These are phyloP conservation scores for Kwoniella botswanensis DNA, from an alignment of 768 basidiomycete species.

Conservation along the genomic window DNA sequence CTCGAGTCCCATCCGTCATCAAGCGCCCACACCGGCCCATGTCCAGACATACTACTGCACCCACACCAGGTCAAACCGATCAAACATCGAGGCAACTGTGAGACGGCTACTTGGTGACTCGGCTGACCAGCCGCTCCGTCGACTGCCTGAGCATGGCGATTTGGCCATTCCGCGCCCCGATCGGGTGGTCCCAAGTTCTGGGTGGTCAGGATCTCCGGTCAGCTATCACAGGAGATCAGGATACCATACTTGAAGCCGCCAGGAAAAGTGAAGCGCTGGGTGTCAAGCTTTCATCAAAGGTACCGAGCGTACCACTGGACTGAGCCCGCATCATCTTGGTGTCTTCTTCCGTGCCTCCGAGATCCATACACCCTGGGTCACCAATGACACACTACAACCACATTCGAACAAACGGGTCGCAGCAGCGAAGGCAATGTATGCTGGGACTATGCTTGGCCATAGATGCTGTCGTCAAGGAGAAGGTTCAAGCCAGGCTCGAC, in stretches of 20 bases:
- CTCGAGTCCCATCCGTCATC: neutral
- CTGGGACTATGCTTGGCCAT: conserved; percentile 8
- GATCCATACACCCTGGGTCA: neutral
- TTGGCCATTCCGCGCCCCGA: neutral
- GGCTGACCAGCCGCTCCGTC: neutral
- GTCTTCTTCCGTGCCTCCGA: neutral
- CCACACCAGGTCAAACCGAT: neutral
- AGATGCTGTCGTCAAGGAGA: neutral
- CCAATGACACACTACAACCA: neutral
- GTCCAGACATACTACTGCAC: conserved; percentile 5
- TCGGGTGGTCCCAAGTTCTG: neutral
- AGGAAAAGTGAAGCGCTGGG: neutral
- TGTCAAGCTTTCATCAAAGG: conserved; percentile 1
- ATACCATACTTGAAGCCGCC: neutral
- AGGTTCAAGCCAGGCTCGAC: conserved; percentile 5
- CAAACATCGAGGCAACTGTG: neutral
- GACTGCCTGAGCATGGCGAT: neutral
- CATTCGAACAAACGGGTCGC: neutral
- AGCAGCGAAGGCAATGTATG: neutral
- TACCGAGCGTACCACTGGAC: neutral
- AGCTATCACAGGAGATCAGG: neutral
- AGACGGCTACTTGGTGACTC: neutral
- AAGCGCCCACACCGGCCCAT: neutral
- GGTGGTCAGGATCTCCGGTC: neutral
- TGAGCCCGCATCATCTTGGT: neutral